A percentile compares a stretch with the other conserved stretches of the same genome.
Conservation (phyloP, 2,329 filamentous ascomycete genomes). For the Aspergillus glaucus region DNA sequence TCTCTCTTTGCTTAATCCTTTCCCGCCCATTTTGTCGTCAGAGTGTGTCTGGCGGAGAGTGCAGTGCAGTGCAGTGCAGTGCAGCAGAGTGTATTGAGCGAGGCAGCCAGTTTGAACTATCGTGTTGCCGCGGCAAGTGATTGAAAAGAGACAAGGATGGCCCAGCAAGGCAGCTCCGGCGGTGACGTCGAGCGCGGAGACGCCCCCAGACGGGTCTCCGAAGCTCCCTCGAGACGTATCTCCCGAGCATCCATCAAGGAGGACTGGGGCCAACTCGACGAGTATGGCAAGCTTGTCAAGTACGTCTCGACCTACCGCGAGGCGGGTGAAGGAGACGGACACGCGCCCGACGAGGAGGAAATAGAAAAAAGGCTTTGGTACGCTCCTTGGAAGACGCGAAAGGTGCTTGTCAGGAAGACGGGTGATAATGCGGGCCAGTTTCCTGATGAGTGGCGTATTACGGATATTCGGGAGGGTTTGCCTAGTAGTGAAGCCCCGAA, state of each 20-base stretch:
- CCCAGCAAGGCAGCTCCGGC: slow-evolving; percentile 10
- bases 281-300: slow-evolving; percentile 61
- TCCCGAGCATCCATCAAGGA: slow-evolving; percentile 30
- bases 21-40: too few species aligned
- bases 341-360: slow-evolving; percentile 24
- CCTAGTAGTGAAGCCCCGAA: slow-evolving; percentile 51
- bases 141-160: neutral
- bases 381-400: slow-evolving; percentile 49
- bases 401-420: slow-evolving; percentile 20
- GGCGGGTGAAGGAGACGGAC: slow-evolving; percentile 36
- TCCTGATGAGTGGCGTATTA: slow-evolving; percentile 62
- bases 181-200: slow-evolving; percentile 13
- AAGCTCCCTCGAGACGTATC: slow-evolving; percentile 21
- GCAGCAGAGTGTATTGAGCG: neutral
- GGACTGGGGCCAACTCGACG: slow-evolving; percentile 42
- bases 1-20: too few species aligned
- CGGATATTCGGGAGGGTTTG: slow-evolving; percentile 62
- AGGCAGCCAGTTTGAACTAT: neutral
- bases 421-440: slow-evolving; percentile 34
- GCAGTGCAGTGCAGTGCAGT: too few species aligned
- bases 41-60: too few species aligned
- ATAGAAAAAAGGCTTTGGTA: slow-evolving; percentile 53
- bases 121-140: neutral
- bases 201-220: slow-evolving; percentile 21
- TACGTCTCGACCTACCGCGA: slow-evolving; percentile 63